Percentiles rank a stretch among this genome's conserved stretches.
Conservation (phyloP, 768 basidiomycete genomes). For the Mycena haematopus region DNA sequence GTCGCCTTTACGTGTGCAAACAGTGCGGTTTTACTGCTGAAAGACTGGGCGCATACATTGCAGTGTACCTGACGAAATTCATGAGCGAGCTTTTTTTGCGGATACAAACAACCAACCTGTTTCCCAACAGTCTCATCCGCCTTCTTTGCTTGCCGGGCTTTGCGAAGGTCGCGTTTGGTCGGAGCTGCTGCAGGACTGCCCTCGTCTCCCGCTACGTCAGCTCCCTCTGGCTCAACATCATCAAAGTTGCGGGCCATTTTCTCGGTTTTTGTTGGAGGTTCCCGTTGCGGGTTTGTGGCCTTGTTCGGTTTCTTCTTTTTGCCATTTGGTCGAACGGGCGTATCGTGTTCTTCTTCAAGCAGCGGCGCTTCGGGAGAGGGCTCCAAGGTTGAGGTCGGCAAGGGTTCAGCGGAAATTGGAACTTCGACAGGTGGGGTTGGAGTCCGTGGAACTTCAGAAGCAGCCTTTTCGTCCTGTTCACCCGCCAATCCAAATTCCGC, state of each 20-base stretch:
- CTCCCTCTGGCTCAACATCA: slow-evolving; percentile 14
- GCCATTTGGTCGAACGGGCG: slow-evolving; percentile 22
- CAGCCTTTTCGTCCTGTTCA: slow-evolving; percentile 33
- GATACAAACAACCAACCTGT: slow-evolving; percentile 20
- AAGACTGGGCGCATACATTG: slow-evolving; percentile 70
- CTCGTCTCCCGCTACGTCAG: slow-evolving; percentile 13
- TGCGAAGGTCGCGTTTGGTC: slow-evolving; percentile 83
- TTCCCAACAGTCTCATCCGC: slow-evolving; percentile 44
- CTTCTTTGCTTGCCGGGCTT: slow-evolving; percentile 80
- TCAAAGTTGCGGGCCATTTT: slow-evolving; percentile 28
- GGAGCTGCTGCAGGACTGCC: slow-evolving; percentile 33
- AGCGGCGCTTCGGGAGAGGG: slow-evolving; percentile 1
- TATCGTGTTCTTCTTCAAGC: slow-evolving; percentile 12
- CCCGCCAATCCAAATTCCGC: slow-evolving; percentile 61
- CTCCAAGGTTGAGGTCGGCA: not conserved
- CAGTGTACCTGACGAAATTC: slow-evolving; percentile 51
- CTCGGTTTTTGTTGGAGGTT: slow-evolving; percentile 32
- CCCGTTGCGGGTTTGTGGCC: slow-evolving; percentile 10
- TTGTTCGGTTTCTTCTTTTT: slow-evolving; percentile 29
- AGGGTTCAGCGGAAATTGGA: not conserved
- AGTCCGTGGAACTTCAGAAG: not conserved
- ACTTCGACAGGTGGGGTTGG: slow-evolving; percentile 8
- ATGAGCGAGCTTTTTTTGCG: slow-evolving; percentile 3
- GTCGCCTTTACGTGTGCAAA: slow-evolving; percentile 75
- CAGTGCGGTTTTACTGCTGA: slow-evolving; percentile 73